Percentiles rank a stretch among this genome's conserved stretches.
phyloP scores from a whole-genome alignment of 805 yeast genomes.

The Komagataella ulmi region DNA sequence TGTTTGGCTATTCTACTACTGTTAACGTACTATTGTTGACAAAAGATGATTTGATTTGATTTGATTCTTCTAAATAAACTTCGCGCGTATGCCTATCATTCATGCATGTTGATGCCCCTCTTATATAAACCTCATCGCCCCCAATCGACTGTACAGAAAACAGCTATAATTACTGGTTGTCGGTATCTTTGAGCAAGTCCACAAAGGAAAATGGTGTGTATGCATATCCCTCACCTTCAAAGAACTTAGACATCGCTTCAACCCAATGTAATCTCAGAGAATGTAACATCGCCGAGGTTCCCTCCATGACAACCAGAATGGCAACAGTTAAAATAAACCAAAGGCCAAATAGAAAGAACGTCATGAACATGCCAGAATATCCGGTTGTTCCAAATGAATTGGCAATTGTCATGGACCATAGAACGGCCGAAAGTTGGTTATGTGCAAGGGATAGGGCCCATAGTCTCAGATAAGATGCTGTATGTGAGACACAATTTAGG shows the following conservation, averaged over 20 bases:
- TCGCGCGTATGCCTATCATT: neutral
- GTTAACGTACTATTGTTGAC: neutral
- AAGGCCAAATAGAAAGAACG: constrained; percentile 52
- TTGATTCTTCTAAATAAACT: neutral
- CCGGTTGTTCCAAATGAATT: constrained; percentile 49
- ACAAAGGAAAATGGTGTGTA: constrained; percentile 51
- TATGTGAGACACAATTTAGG: constrained; percentile 66
- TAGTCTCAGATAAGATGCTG: constrained; percentile 64
- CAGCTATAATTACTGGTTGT: neutral
- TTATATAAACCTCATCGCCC: neutral
- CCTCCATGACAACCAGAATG: constrained; percentile 67
- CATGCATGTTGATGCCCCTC: neutral
- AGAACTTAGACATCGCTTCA: constrained; percentile 70
- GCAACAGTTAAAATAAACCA: constrained; percentile 64
- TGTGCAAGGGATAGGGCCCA: constrained; percentile 77
- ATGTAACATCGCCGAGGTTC: constrained; percentile 77
- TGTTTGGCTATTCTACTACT: neutral
- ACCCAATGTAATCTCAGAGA: constrained; percentile 73
- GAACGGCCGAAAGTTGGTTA: constrained; percentile 61
- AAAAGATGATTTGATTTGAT: neutral
- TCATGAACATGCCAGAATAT: constrained; percentile 37
- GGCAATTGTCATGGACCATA: constrained; percentile 66
- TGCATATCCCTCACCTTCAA: constrained; percentile 62
- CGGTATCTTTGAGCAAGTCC: constrained; percentile 8
- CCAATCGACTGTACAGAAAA: neutral